A percentile compares a stretch with the other conserved stretches of the same genome.
phyloP scores from a whole-genome alignment of 345 rosid genomes.

The Citrus mangshanensis region DNA sequence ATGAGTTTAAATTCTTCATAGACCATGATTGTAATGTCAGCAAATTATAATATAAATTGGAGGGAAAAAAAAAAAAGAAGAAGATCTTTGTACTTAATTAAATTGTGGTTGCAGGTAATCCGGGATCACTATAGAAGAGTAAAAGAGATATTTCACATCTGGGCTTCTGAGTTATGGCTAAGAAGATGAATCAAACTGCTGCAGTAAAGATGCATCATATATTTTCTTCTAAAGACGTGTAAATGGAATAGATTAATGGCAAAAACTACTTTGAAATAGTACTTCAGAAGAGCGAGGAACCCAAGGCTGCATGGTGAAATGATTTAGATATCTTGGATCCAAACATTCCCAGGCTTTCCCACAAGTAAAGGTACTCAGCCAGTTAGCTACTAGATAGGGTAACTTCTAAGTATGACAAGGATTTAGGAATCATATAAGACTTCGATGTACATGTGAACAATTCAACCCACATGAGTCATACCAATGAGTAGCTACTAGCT shows the following conservation, averaged over 20 bases:
- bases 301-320: conserved; percentile 23
- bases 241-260: not conserved
- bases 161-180: not conserved
- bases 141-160: not conserved
- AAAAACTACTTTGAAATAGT: conserved; percentile 5
- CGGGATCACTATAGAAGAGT: not conserved
- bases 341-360: not conserved
- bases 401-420: conserved; percentile 51
- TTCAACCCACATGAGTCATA: not conserved
- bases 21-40: too few relatives aligned
- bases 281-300: not conserved
- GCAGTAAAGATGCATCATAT: not conserved
- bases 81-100: too few relatives aligned
- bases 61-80: too few relatives aligned
- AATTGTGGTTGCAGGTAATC: not conserved
- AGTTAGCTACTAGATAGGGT: conserved; percentile 19
- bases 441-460: conserved; percentile 21
- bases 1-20: not conserved
- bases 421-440: conserved; percentile 23
- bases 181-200: too few relatives aligned
- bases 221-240: not conserved
- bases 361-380: not conserved
- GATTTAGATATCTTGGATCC: not conserved
- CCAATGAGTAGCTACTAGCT: too few relatives aligned
- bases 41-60: too few relatives aligned